These are phyloP conservation scores for Helotiales sp. DNA, from an alignment of 2,329 filamentous ascomycete genomes.

Conservation along the genomic window DNA sequence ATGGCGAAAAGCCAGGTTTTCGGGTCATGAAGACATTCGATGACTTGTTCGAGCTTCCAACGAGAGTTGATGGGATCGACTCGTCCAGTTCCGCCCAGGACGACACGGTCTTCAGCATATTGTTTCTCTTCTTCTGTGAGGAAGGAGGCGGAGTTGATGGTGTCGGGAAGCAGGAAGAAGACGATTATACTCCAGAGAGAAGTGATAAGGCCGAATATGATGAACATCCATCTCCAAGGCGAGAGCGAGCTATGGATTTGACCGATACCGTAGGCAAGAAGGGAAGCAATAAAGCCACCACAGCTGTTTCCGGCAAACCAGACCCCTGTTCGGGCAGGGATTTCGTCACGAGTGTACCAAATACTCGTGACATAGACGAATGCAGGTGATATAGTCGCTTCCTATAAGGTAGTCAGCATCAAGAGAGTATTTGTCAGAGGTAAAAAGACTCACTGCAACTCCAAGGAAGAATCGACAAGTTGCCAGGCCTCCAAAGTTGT, in stretches of 20 bases:
- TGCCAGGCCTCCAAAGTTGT: conserved; percentile 50
- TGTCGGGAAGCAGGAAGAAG: conserved; percentile 51
- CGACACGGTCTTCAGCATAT: conserved; percentile 47
- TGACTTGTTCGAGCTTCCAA: conserved; percentile 45
- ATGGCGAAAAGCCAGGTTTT: conserved; percentile 58
- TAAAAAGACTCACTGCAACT: conserved; percentile 39
- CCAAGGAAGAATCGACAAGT: conserved; percentile 51
- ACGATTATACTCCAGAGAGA: conserved; percentile 49
- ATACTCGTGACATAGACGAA: conserved; percentile 53
- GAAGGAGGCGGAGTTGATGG: conserved; percentile 56
- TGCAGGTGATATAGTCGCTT: conserved; percentile 53
- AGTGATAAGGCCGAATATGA: conserved; percentile 45
- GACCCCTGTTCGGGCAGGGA: conserved; percentile 56
- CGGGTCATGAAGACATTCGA: conserved; percentile 53
- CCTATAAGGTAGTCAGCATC: conserved; percentile 27
- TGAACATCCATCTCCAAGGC: conserved; percentile 60
- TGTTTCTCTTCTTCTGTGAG: conserved; percentile 50
- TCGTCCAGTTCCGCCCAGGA: conserved; percentile 51
- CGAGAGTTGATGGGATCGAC: conserved; percentile 50
- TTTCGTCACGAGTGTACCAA: conserved; percentile 49
- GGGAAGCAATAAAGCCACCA: conserved; percentile 49
- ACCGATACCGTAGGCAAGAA: conserved; percentile 56
- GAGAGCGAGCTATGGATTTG: conserved; percentile 48
- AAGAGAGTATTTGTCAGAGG: neutral
- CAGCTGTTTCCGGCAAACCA: conserved; percentile 60